Evolutionary conservation across 225 moss, liverwort and hornwort genomes (phyloP).

Genomic region (Sphagnum contortum): DNA sequence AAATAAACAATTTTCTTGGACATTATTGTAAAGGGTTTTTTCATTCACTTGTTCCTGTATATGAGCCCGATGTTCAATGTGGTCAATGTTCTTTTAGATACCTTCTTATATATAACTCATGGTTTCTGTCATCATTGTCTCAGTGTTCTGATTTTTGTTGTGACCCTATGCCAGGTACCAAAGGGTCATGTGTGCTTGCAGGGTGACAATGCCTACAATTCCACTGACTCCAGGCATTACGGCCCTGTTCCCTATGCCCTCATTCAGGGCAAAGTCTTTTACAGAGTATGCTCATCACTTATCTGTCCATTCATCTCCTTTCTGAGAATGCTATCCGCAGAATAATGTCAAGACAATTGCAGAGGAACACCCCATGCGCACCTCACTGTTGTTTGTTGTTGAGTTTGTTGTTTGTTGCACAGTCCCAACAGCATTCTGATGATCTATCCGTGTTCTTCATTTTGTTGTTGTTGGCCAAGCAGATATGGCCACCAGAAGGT

Average conservation of each 20-base stretch:
- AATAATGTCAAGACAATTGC: not conserved
- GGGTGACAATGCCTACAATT: conserved; percentile 94
- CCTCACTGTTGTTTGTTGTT: not conserved
- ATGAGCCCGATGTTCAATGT: not conserved
- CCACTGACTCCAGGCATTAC: conserved; percentile 96
- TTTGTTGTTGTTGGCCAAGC: conserved; percentile 6
- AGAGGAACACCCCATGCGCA: too few species aligned
- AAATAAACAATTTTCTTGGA: not conserved
- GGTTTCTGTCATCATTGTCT: too few species aligned
- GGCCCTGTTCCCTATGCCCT: conserved; percentile 96
- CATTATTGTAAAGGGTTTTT: not conserved
- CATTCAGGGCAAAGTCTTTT: conserved; percentile 92
- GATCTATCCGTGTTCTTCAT: too few species aligned
- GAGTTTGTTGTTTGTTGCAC: too few species aligned
- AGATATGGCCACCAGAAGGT: conserved; percentile 99
- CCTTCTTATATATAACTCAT: too few species aligned
- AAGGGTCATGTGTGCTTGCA: conserved; percentile 99
- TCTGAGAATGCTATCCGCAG: not conserved
- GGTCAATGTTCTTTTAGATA: conserved; percentile 9
- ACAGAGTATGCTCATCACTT: conserved; percentile 47
- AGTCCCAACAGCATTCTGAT: too few species aligned
- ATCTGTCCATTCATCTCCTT: not conserved
- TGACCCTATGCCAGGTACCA: conserved; percentile 45
- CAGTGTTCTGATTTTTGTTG: too few species aligned
- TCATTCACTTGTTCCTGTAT: not conserved